phyloP scores from a whole-genome alignment of 352 stramenopile genomes.

The Albugo candida region DNA sequence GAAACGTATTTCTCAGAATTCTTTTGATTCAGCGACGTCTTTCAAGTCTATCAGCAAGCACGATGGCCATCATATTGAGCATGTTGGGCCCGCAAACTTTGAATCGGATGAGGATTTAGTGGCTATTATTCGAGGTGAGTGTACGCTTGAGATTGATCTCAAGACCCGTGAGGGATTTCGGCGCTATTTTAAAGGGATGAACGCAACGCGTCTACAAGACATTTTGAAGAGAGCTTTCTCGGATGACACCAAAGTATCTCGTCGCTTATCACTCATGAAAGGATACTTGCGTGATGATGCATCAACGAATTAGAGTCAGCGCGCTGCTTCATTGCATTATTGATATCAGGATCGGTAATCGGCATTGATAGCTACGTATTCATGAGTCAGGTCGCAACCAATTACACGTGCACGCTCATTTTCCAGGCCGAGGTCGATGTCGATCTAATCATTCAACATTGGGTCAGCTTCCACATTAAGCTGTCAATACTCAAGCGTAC shows the following conservation, averaged over 20 bases:
- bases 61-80: too few relatives aligned
- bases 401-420: slow-evolving; percentile 76
- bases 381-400: slow-evolving; percentile 94
- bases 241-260: slow-evolving; percentile 28
- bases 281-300: slow-evolving; percentile 17
- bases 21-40: too few relatives aligned
- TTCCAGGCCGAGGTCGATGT: slow-evolving; percentile 84
- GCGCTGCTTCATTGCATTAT: background rate
- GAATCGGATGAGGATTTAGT: slow-evolving; percentile 26
- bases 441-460: slow-evolving; percentile 33
- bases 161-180: slow-evolving; percentile 63
- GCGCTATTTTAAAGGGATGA: slow-evolving; percentile 38
- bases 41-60: too few relatives aligned
- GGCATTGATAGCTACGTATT: slow-evolving; percentile 97
- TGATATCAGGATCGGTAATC: slow-evolving; percentile 93
- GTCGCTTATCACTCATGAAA: slow-evolving; percentile 48
- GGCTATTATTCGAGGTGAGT: slow-evolving; percentile 27
- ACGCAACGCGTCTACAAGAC: slow-evolving; percentile 19
- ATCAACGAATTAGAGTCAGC: background rate
- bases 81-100: slow-evolving; percentile 19
- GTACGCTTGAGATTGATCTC: slow-evolving; percentile 17
- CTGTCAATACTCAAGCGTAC: slow-evolving; percentile 9
- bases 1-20: too few relatives aligned
- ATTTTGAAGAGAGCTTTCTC: slow-evolving; percentile 29
- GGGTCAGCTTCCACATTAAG: background rate